Conservation (phyloP, 371 early-diverging fungal species). For the Haplosporangium sp. region DNA sequence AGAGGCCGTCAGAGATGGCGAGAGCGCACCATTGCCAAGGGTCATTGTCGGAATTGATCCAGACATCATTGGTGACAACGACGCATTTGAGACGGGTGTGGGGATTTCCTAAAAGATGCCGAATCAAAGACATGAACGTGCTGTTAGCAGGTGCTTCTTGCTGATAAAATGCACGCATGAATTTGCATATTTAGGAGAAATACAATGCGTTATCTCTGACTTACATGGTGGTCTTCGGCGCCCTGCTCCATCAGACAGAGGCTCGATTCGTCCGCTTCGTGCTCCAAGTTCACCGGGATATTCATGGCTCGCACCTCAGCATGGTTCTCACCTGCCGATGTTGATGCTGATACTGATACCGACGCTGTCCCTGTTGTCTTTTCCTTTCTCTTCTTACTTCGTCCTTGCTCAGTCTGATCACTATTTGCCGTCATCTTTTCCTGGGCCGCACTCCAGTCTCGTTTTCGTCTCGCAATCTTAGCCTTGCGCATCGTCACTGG, state of each 20-base stretch:
- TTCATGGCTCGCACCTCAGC: conserved; percentile 46
- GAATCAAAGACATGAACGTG: too few species aligned
- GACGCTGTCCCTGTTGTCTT: neutral
- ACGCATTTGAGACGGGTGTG: conserved; percentile 33
- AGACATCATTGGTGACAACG: conserved; percentile 31
- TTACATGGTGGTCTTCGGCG: conserved; percentile 25
- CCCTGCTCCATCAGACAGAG: conserved; percentile 23
- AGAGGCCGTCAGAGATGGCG: conserved; percentile 47
- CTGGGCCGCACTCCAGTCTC: conserved; percentile 61
- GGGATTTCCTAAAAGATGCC: conserved; percentile 28
- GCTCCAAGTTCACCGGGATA: conserved; percentile 37
- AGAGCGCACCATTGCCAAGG: conserved; percentile 29
- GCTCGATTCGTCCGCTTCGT: conserved; percentile 34
- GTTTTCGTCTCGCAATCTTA: conserved; percentile 72
- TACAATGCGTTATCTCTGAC: conserved; percentile 10
- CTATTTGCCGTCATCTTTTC: conserved; percentile 44
- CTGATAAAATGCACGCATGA: too few species aligned
- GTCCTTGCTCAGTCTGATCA: too few species aligned
- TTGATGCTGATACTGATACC: neutral
- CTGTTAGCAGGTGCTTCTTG: too few species aligned
- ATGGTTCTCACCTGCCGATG: too few species aligned
- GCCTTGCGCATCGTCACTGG: conserved; percentile 73
- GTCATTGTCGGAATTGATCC: conserved; percentile 12
- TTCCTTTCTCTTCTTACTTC: neutral
- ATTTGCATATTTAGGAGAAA: too few species aligned